Conservation (phyloP, 768 basidiomycete genomes). For the Suillus plorans region DNA sequence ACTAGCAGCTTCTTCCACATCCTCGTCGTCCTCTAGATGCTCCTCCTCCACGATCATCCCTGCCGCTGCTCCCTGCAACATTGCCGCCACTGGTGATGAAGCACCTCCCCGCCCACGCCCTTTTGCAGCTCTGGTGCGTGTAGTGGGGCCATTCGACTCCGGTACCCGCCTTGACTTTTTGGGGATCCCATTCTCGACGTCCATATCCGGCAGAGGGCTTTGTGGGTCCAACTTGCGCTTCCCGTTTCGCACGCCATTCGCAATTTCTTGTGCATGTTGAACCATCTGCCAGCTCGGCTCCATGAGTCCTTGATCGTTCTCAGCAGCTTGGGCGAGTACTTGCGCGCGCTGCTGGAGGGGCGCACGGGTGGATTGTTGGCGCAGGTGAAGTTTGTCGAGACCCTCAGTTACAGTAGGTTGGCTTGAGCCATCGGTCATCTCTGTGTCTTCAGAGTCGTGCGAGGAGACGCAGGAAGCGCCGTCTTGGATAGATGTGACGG, state of each 20-base stretch:
- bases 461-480: slow-evolving; percentile 3
- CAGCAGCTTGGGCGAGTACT: slow-evolving; percentile 46
- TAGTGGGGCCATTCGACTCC: slow-evolving; percentile 18
- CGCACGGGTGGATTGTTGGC: slow-evolving; percentile 19
- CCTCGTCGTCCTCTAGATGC: slow-evolving; percentile 24
- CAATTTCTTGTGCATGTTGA: slow-evolving; percentile 17
- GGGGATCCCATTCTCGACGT: slow-evolving; percentile 14
- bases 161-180: slow-evolving; percentile 22
- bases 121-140: slow-evolving; percentile 9
- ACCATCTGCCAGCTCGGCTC: slow-evolving; percentile 64
- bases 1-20: not conserved
- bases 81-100: slow-evolving; percentile 14
- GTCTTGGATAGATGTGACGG: slow-evolving; percentile 23
- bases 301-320: slow-evolving; percentile 38
- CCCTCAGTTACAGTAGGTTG: slow-evolving; percentile 32
- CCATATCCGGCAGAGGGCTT: slow-evolving; percentile 24
- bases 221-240: slow-evolving; percentile 39
- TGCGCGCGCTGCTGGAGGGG: slow-evolving; percentile 48
- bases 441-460: slow-evolving; percentile 13
- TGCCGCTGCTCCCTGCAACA: slow-evolving; percentile 24
- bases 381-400: slow-evolving; percentile 34
- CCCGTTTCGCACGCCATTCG: slow-evolving; percentile 27
- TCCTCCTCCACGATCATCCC: slow-evolving; percentile 29
- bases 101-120: slow-evolving; percentile 21
- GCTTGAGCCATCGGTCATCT: slow-evolving; percentile 14